A percentile compares a stretch with the other conserved stretches of the same genome.
phyloP scores from a whole-genome alignment of 495 filamentous ascomycete genomes.

The Diplogelasinospora grovesii region DNA sequence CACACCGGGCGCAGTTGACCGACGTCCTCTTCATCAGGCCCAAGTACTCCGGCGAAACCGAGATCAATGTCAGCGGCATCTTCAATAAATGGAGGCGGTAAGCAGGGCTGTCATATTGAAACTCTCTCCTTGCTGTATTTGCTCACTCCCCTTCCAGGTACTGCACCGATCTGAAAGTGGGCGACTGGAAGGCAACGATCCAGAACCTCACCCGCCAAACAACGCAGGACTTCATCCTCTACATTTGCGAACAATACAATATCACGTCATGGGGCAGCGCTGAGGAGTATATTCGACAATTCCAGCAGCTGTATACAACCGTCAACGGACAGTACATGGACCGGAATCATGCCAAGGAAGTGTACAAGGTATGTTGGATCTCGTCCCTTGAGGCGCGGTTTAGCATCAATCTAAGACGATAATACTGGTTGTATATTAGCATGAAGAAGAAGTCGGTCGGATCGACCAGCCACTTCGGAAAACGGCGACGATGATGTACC shows the following conservation, averaged over 20 bases:
- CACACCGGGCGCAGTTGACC: conserved; percentile 5
- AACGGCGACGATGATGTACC: background rate
- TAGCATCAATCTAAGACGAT: too few relatives aligned
- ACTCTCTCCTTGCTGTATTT: too few relatives aligned
- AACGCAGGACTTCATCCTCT: conserved; percentile 16
- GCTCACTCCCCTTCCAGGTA: too few relatives aligned
- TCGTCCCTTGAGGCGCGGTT: conserved; percentile 12
- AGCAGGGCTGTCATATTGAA: too few relatives aligned
- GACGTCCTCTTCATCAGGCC: conserved; percentile 9
- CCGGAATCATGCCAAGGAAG: conserved; percentile 16
- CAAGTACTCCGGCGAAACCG: conserved; percentile 14
- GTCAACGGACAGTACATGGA: conserved; percentile 15
- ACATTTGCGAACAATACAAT: conserved; percentile 13
- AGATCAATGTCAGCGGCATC: conserved; percentile 17
- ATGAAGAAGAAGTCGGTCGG: too few relatives aligned
- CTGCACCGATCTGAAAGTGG: conserved; percentile 5
- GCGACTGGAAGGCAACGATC: conserved; percentile 14
- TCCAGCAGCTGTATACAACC: conserved; percentile 16
- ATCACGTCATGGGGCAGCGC: conserved; percentile 8
- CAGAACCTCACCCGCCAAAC: conserved; percentile 10
- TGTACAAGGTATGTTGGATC: conserved; percentile 31
- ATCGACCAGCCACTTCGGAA: background rate
- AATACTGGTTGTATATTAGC: too few relatives aligned
- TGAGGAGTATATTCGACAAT: conserved; percentile 16
- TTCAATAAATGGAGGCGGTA: conserved; percentile 14